Evolutionary conservation across 2,329 filamentous ascomycete species (phyloP), one percentile per base, ranked within the genome.

Genomic region (Nothophaeocryptopus gaeumannii): DNA sequence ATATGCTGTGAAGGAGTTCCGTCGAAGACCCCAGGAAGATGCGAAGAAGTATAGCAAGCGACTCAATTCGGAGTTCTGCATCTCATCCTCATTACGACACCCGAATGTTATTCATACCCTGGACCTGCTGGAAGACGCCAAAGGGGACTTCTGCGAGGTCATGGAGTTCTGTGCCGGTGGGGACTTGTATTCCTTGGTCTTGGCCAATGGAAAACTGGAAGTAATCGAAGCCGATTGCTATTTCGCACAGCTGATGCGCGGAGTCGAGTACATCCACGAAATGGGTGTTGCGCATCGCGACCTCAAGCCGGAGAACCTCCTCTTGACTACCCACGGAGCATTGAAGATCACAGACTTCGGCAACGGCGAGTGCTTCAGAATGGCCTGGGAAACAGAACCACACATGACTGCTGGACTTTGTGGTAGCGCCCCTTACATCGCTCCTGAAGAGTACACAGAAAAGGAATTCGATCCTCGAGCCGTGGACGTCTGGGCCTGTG

Each of bases 131-230:
- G 89, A 96, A 71, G 93, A 99, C 65, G 84, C 92, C 62, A 97
- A 97, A 73, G 93, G 93, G 53, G 90, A 96, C 67, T 97, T 93
- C 71, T 99, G 93, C 71, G 93, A 99, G 70, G 93, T 99, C 45
- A 99, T 99, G 93, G 93, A 99, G 72, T 99, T 93, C 67, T 99
- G 93, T 68, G 91, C 92, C 33, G 93, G 93, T 53, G 93, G 93
- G 51, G 93, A 99, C 68, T 78, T 99, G 16, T 97, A 97, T 71
- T 96, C 90, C 0, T 79, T 99, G 5, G 87, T 99, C 14, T 82
- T 97, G 29, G 84, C 93, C 5, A 89, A 90, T 33, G 89, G 89
- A 51, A 96, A 96, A 71, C 83, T 99, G 14, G 91, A 93, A 68
- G 89, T 95, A 29, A 78, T 83, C 53, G 93, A 99, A 72, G 92